These are phyloP conservation scores for Juglanconis oblonga DNA, from an alignment of 2,329 filamentous ascomycete genomes.

Conservation along the genomic window DNA sequence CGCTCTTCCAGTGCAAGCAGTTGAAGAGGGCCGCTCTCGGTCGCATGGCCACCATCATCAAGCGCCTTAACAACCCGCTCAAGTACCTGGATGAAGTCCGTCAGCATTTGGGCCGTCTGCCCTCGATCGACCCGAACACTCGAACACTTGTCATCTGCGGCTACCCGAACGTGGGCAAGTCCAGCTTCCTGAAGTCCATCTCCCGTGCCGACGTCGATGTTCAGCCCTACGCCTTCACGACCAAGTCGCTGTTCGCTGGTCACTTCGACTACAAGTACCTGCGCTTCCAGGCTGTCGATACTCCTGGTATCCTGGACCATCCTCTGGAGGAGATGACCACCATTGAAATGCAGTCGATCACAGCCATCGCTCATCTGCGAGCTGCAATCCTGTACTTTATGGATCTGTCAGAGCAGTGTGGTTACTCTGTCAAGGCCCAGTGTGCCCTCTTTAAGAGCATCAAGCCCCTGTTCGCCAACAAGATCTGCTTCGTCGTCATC, in stretches of 20 bases:
- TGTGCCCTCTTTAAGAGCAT: constrained; percentile 95
- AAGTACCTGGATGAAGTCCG: constrained; percentile 95
- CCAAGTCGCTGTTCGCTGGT: constrained; percentile 93
- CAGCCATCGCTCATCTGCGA: constrained; percentile 92
- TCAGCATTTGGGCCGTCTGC: constrained; percentile 94
- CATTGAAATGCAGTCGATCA: constrained; percentile 99
- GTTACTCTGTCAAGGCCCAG: constrained; percentile 89
- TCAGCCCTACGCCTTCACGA: constrained; percentile 97
- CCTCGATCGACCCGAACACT: constrained; percentile 97
- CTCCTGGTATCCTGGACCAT: constrained; percentile 96
- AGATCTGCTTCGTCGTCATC: constrained; percentile 92
- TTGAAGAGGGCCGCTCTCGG: constrained; percentile 93
- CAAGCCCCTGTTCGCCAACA: constrained; percentile 95
- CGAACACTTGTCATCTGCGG: constrained; percentile 94
- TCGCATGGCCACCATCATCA: constrained; percentile 97
- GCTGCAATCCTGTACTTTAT: constrained; percentile 97
- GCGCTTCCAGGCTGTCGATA: constrained; percentile 78
- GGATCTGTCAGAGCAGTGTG: constrained; percentile 95
- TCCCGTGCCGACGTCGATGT: constrained; percentile 95
- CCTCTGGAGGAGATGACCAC: constrained; percentile 99
- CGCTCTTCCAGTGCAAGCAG: constrained; percentile 98
- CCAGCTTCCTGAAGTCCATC: constrained; percentile 88
- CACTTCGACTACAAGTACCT: constrained; percentile 98
- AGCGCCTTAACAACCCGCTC: constrained; percentile 89
- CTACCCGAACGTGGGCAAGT: constrained; percentile 97